Base-by-base conservation (phyloP, 441 rosid genomes). In the Croton setiger region DNA sequence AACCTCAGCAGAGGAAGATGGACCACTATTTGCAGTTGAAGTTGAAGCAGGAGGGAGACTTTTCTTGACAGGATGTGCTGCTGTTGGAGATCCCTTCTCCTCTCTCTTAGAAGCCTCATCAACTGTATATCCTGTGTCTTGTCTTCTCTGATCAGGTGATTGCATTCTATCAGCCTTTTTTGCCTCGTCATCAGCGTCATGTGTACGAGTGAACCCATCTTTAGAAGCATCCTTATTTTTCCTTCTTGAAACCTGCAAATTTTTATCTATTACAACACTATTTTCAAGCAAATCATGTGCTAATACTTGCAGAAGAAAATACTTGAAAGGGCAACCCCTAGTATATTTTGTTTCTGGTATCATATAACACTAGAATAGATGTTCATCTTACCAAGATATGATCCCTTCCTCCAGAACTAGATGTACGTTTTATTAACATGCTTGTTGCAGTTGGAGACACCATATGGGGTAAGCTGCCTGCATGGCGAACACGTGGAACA, bases 401-500 rank as follows among this genome's bases (percentile, higher is more conserved):
- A 78, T 96, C 97, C 79, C 84, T 96, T 80, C 81, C 86, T 53
- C 89, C 84, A 47, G 91, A 90, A 82, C 88, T 82, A 71, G 91
- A 85, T 68, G 96, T 65, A 33, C 95, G 91, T 81, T 90, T 96
- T 69, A 82, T 74, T 51, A 81, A 86, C 66, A 79, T 76, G 83
- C 86, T 85, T 45, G 89, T 67, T 71, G 88, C 86, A 20, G 93
- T 76, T 63, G 95, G 84, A 77, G 98, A 88, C 68, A 86, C 74
- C 75, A 87, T 73, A 78, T 87, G 86, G 54, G 98, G 93, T 59
- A 89, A 85, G 83, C 88, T 85, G 60, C 96, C 90, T n/a, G 93
- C 78, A 68, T 96, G 90, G 62, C 97, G 92, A 72, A 92, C 85
- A 59, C 97, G 96, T 10, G 97, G 98, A 55, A 92, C 97, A 69